Evolutionary conservation across 352 stramenopile genomes (phyloP), one percentile per base, ranked within the genome.

Genomic region (Pythium phragmitis): DNA sequence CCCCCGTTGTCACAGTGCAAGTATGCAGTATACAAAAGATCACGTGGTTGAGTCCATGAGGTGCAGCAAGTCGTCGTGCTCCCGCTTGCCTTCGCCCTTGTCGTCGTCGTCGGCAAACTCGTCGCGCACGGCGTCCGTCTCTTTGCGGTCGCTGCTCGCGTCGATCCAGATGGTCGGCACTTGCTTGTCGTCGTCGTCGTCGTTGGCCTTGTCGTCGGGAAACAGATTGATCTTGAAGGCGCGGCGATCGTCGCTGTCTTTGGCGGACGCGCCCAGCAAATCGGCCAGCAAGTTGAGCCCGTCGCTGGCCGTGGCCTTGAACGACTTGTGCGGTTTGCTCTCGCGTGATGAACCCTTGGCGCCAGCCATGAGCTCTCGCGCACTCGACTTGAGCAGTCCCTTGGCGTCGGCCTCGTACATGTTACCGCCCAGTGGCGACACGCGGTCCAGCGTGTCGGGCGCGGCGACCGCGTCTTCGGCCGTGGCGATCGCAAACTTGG

Each of bases 201-300:
- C 77, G 33, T 76, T 60, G 6, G 61, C 68, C 57, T 83, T 82
- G 19, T 86, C 73, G 53, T 89, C 80, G 0, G 82, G 82, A 67
- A 96, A 96, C 37, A 94, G 62, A 53, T 91, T 93, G 61, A 96
- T 81, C 42, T 79, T 79, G 60, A 94, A 83, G 11, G 74, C 63
- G 42, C 89, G 88, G 57, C 26, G 26, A 30, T 92, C 80, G 0
- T 65, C 71, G 16, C 73, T 72, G 33, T 88, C 76, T 9, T 76
- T 83, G 14, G 70, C 42, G 0, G 79, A 80, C 46, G 68, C 74
- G 30, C 87, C 87, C 26, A 97, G 70, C 30, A 97, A 65, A 60
- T 94, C 80, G 0, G 88, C 87, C 26, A 97, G 79, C 37, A 96
- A 65, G 56, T 96, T 96, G 48, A 96, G 75, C 21, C 90, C 90